These are phyloP conservation scores for Populus deltoides DNA, from an alignment of 345 rosid species.

Conservation along the genomic window DNA sequence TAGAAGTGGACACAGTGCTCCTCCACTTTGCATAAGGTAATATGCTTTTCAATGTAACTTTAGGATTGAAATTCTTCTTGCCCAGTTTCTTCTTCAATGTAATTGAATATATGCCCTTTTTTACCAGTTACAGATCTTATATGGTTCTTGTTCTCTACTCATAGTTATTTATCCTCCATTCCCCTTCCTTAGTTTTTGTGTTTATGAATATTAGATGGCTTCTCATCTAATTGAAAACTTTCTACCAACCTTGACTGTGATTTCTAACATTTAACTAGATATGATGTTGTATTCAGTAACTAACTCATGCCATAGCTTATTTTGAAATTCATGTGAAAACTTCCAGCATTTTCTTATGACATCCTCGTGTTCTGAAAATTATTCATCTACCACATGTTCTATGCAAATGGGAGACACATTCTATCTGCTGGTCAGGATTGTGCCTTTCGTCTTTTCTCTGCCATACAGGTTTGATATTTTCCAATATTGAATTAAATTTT, in stretches of 20 bases:
- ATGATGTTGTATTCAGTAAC: neutral
- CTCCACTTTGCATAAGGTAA: conserved; percentile 42
- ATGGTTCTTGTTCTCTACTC: neutral
- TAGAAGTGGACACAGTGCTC: no score
- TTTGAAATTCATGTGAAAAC: neutral
- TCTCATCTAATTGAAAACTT: neutral
- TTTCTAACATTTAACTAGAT: neutral
- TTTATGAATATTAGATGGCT: neutral
- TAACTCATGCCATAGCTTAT: conserved; percentile 39
- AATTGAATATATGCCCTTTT: neutral
- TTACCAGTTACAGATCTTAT: neutral
- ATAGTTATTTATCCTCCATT: neutral
- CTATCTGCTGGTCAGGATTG: conserved; percentile 98
- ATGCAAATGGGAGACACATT: conserved; percentile 95
- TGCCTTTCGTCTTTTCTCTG: conserved; percentile 89
- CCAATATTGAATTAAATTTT: neutral
- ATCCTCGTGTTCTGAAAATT: conserved; percentile 8
- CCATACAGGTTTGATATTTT: conserved; percentile 59
- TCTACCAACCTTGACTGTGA: neutral
- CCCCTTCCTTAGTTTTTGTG: conserved; percentile 15
- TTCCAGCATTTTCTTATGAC: neutral
- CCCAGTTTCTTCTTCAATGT: neutral
- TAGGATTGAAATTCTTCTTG: neutral
- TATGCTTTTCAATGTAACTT: neutral
- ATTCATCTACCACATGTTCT: conserved; percentile 52